Evolutionary conservation across 768 basidiomycete genomes (phyloP).

Genomic region (Hypholoma fasciculare): DNA sequence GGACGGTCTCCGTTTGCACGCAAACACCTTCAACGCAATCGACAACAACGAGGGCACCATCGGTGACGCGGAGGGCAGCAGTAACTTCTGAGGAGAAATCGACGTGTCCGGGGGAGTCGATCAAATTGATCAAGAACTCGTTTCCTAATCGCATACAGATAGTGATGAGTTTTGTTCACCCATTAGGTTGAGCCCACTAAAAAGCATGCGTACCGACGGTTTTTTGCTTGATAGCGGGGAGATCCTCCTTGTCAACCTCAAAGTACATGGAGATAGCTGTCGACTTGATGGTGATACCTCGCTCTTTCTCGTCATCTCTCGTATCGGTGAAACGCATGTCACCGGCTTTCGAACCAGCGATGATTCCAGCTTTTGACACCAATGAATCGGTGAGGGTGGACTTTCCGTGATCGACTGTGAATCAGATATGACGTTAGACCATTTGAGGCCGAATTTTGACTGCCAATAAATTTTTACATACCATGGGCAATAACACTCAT

Average conservation of each 20-base stretch:
- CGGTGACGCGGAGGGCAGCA: constrained; percentile 98
- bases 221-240: constrained; percentile 88
- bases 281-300: constrained; percentile 99
- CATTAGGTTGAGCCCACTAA: constrained; percentile 1
- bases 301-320: constrained; percentile 97
- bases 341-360: constrained; percentile 91
- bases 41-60: constrained; percentile 99
- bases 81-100: constrained; percentile 99
- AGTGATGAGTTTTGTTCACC: constrained; percentile 9
- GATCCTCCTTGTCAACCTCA: constrained; percentile 88
- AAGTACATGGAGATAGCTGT: constrained; percentile 99
- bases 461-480: constrained; percentile 34
- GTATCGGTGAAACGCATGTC: constrained; percentile 98
- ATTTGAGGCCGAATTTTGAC: not conserved
- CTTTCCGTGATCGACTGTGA: constrained; percentile 97
- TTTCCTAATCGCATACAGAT: constrained; percentile 48
- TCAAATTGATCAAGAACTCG: constrained; percentile 99
- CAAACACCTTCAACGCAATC: constrained; percentile 99
- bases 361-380: constrained; percentile 99
- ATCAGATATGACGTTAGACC: constrained; percentile 4
- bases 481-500: constrained; percentile 95
- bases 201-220: constrained; percentile 66
- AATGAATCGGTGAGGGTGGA: constrained; percentile 99
- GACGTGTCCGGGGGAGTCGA: constrained; percentile 99
- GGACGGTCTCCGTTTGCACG: constrained; percentile 99